A percentile compares a stretch with the other conserved stretches of the same genome.
These are phyloP conservation scores for Alternaria sp. DNA, from an alignment of 2,329 filamentous ascomycete genomes.

Conservation along the genomic window DNA sequence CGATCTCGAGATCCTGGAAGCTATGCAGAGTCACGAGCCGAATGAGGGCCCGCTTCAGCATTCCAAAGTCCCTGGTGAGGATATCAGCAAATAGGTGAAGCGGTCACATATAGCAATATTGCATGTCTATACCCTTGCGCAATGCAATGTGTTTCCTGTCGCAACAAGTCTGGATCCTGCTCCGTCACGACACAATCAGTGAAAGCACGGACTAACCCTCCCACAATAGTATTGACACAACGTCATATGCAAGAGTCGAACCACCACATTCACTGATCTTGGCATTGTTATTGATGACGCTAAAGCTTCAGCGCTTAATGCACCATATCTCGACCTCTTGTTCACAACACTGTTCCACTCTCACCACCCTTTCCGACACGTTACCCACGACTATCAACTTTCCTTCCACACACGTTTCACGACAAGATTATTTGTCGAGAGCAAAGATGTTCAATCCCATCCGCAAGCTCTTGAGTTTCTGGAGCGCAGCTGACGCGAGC, in stretches of 20 bases:
- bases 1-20: slow-evolving; percentile 52
- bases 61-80: slow-evolving; percentile 16
- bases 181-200: not conserved
- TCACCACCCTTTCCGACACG: not conserved
- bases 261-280: not conserved
- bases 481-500: not conserved
- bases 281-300: not conserved
- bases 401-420: not conserved
- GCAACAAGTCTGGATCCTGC: not conserved
- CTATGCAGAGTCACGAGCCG: slow-evolving; percentile 33
- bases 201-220: not conserved
- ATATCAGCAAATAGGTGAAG: not conserved
- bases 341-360: not conserved
- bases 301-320: not conserved
- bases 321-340: not conserved
- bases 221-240: not conserved
- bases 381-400: not conserved
- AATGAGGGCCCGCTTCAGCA: not conserved
- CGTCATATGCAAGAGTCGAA: not conserved
- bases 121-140: not conserved
- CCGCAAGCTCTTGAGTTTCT: not conserved
- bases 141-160: too few relatives aligned
- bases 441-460: not conserved
- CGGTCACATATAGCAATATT: not conserved
- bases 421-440: not conserved